Base-by-base conservation (phyloP, 257 asterid species). In the Solanum medicagineum region DNA sequence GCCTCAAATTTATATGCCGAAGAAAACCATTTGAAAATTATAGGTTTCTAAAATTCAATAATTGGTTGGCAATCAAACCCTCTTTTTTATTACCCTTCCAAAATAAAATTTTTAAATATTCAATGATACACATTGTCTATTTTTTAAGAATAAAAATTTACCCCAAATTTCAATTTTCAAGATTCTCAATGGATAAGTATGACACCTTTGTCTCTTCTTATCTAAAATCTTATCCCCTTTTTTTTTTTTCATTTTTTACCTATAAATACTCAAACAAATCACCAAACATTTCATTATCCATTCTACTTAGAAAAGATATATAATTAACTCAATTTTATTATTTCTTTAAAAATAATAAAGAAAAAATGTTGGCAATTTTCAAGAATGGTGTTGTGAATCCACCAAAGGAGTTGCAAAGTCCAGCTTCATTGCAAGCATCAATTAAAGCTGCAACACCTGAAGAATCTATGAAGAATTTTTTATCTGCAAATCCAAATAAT, bases 361-460 rank as follows among this genome's bases (percentile, higher is more conserved):
- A 24, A 65, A 26, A 65, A 86, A 96, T 97, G 99, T 89, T 97
- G 93, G 92, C 90, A 45, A 85, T 93, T 44, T 97, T 97, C 94
- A 92, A 91, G 89, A 94, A 91, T 22, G 96, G 92, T 47, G 87
- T 97, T 86, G 88, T 94, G 62, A 90, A 91, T 86, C 94, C 98
- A 75, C 99, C 99, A 19, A 81, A 90, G 71, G 99, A 97, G 82
- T 86, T 97, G 82, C 91, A 93, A 47, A 92, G 98, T 88, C 94
- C 96, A 36, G 95, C 90, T 11, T 84, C 94, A 16, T 15, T 75
- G 1, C 85, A 86, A 15, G 86, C 88, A 20, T 29, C 87, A 13
- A 83, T 81, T 5, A 89, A 84, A 73, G 84, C 88, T 40, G 89
- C 90, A 77, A 71, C 85, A 70, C 91, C 97, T 3, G 94, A 91